These are phyloP conservation scores for Aspergillus affinis DNA, from an alignment of 495 filamentous ascomycete species.

Conservation along the genomic window DNA sequence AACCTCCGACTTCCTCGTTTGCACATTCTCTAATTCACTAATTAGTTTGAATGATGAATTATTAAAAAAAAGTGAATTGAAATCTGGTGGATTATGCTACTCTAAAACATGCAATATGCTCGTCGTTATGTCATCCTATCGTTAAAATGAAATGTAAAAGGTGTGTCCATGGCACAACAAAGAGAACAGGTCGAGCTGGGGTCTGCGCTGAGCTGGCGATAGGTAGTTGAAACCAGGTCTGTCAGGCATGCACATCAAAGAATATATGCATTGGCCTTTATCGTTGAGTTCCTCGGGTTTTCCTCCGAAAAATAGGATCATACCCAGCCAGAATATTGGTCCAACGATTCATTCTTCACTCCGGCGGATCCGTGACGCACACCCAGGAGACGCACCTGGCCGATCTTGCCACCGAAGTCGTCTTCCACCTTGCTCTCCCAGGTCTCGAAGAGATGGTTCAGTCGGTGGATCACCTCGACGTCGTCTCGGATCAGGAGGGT, in stretches of 20 bases:
- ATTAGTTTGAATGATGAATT: no score
- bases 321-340: constrained; percentile 65
- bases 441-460: constrained; percentile 60
- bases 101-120: not conserved
- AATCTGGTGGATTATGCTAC: not conserved
- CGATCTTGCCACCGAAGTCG: constrained; percentile 58
- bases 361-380: constrained; percentile 90
- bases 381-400: constrained; percentile 71
- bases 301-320: not conserved
- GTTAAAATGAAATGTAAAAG: not conserved
- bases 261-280: not conserved
- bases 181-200: not conserved
- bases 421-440: constrained; percentile 60
- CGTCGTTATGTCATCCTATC: not conserved
- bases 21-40: no score
- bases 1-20: no score
- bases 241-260: not conserved
- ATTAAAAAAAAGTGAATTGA: no score
- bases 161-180: not conserved
- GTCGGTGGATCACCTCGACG: constrained; percentile 57
- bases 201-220: not conserved
- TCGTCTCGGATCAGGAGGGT: constrained; percentile 77
- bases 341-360: constrained; percentile 62
- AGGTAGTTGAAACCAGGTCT: not conserved
- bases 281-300: not conserved